Conservation (phyloP, 371 early-diverging fungal genomes). For the Saksenaea vasiformis region DNA sequence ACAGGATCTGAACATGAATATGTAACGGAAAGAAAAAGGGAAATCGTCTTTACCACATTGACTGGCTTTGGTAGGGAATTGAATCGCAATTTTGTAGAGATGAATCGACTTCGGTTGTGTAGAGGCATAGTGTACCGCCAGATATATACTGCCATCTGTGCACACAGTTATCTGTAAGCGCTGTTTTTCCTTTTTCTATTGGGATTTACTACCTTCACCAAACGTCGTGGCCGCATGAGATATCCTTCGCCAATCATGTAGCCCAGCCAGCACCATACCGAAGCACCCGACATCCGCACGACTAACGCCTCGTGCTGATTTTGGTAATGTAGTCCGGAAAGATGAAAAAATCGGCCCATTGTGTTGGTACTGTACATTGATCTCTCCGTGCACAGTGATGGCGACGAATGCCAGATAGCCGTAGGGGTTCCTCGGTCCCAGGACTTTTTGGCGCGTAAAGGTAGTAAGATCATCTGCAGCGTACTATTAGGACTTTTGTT, state of each 20-base stretch:
- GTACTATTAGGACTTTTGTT: constrained; percentile 16
- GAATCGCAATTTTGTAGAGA: constrained; percentile 32
- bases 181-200: neutral
- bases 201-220: constrained; percentile 18
- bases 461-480: constrained; percentile 9
- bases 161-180: neutral
- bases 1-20: neutral
- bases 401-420: constrained; percentile 43
- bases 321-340: constrained; percentile 38
- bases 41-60: constrained; percentile 14
- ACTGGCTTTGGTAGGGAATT: constrained; percentile 27
- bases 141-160: constrained; percentile 29
- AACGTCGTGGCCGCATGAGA: constrained; percentile 44
- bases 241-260: constrained; percentile 43
- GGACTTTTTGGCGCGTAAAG: constrained; percentile 16
- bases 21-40: neutral
- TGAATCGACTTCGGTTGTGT: constrained; percentile 29
- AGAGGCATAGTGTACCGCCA: constrained; percentile 39
- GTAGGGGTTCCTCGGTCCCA: constrained; percentile 47
- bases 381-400: constrained; percentile 43
- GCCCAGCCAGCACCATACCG: constrained; percentile 35
- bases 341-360: constrained; percentile 38
- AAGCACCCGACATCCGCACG: constrained; percentile 38
- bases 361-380: constrained; percentile 49
- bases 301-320: constrained; percentile 27